These are phyloP conservation scores for Phytophthora ohioensis DNA, from an alignment of 352 stramenopile species.

Conservation along the genomic window DNA sequence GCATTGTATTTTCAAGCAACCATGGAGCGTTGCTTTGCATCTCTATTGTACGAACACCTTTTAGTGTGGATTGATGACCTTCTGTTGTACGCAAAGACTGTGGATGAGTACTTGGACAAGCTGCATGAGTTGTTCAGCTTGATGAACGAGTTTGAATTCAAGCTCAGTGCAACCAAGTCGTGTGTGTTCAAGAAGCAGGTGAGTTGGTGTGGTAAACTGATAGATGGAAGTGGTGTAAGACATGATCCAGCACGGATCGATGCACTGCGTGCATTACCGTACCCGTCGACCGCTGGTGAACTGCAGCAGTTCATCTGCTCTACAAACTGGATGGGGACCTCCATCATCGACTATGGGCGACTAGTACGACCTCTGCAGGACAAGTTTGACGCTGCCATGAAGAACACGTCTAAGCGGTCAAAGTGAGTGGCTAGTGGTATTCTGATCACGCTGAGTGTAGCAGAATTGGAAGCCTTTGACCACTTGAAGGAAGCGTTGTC, in stretches of 20 bases:
- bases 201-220: neutral
- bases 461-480: neutral
- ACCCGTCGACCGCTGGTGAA: neutral
- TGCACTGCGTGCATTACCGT: neutral
- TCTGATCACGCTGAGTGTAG: neutral
- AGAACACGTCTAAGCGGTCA: neutral
- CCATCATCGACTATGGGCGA: constrained; percentile 1
- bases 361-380: neutral
- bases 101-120: neutral
- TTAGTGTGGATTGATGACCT: constrained; percentile 2
- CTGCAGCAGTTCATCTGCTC: neutral
- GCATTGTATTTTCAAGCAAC: neutral
- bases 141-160: neutral
- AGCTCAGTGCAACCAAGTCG: neutral
- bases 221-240: neutral
- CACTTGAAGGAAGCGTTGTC: too few relatives aligned
- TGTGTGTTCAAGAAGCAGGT: neutral
- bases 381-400: constrained; percentile 1
- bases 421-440: neutral
- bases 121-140: neutral
- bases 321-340: neutral
- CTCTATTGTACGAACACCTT: neutral
- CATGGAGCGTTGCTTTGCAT: neutral
- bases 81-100: neutral
- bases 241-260: neutral